Evolutionary conservation across 83 land plant species (phyloP), one percentile per base, ranked within the genome.

Genomic region (Picea mariana): DNA sequence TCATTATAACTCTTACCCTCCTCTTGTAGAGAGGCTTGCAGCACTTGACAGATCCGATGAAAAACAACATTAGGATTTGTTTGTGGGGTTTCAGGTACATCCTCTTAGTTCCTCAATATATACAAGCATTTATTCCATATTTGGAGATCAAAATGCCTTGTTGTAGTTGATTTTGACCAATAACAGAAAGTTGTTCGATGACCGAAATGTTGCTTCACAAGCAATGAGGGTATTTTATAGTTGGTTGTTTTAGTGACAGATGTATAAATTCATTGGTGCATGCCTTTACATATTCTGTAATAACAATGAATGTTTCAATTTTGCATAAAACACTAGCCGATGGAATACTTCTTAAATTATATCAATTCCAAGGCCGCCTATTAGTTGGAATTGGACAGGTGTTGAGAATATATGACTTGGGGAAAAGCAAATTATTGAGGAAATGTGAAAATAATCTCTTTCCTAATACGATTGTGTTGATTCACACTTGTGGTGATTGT

Each of bases 371-470:
- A 87, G 99, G 99, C 23, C 94, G 97, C 67, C n/a, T n/a, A n/a
- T n/a, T n/a, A n/a, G n/a, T n/a, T n/a, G n/a, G n/a, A n/a, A n/a
- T n/a, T n/a, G n/a, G 99, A n/a, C 84, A 90, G 76, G 91, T 97
- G n/a, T 92, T 97, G 17, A 86, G 97, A 77, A 82, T 97, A 3
- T 97, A 97, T 90, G 99, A 97, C 81, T 84, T 97, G 80, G 99
- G 98, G 7, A 97, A 97, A 67, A 91, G 83, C 84, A 95, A 90
- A 84, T 85, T 97, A 85, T 89, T 97, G 34, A 87, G 99, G 80
- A 97, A 97, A 83, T 97, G 99, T 85, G 99, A 97, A 85, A 97
- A 97, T 83, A 97, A 97, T 85, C 90, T 91, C 77, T 97, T 97
- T 75, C 99, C 99, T 4, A 97, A 95, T 67, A 87, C 97, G 4